These are phyloP conservation scores for Trypanosoma brucei DNA, from an alignment of 208 protist genomes.

Conservation along the genomic window DNA sequence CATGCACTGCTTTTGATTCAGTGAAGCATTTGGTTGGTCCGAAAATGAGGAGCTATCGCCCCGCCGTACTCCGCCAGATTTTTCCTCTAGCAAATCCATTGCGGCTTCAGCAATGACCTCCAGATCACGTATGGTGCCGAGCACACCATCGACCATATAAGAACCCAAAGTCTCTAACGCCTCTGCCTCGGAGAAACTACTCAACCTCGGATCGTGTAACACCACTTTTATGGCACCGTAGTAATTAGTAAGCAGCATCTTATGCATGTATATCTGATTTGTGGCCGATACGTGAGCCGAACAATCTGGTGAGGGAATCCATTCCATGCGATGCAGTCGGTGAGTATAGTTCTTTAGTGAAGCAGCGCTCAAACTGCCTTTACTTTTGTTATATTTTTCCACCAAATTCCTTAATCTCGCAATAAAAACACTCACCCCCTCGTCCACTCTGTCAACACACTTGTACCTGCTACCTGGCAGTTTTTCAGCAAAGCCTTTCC, in stretches of 20 bases:
- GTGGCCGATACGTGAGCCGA: conserved; percentile 72
- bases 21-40: not conserved
- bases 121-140: conserved; percentile 61
- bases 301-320: conserved; percentile 72
- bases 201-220: conserved; percentile 48
- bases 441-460: conserved; percentile 70
- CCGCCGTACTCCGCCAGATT: not conserved
- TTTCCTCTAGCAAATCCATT: conserved; percentile 43
- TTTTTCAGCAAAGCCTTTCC: conserved; percentile 49
- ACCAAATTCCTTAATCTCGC: conserved; percentile 54
- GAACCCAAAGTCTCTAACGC: conserved; percentile 55
- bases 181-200: conserved; percentile 35
- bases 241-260: conserved; percentile 68
- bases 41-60: conserved; percentile 8
- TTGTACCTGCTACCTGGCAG: conserved; percentile 60
- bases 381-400: conserved; percentile 52
- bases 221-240: conserved; percentile 73
- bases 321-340: conserved; percentile 49
- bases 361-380: conserved; percentile 44
- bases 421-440: conserved; percentile 52
- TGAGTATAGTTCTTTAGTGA: conserved; percentile 40
- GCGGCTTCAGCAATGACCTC: conserved; percentile 53
- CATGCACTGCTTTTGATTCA: conserved; percentile 12
- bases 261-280: conserved; percentile 79
- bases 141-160: conserved; percentile 56